Percentiles rank a stretch among this genome's conserved stretches.
phyloP scores from a whole-genome alignment of 257 asterid genomes.

The Solanum arcanum region DNA sequence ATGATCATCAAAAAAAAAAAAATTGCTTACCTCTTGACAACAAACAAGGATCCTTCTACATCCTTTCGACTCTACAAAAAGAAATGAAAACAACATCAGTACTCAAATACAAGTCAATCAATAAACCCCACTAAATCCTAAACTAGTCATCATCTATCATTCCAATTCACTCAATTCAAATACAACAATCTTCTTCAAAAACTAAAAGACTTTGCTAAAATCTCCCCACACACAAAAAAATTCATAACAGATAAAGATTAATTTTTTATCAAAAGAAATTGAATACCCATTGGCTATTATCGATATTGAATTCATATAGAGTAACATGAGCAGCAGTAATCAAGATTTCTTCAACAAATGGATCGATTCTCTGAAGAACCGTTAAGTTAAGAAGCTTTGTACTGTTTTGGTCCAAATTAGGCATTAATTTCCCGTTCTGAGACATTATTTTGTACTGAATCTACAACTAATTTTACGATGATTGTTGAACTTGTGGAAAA shows the following conservation, averaged over 20 bases:
- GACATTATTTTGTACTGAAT: background rate
- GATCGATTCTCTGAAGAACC: slow-evolving; percentile 83
- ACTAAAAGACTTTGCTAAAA: background rate
- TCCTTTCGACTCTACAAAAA: slow-evolving; percentile 73
- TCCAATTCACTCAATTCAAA: background rate
- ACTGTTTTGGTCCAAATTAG: slow-evolving; percentile 61
- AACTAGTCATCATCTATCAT: background rate
- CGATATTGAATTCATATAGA: slow-evolving; percentile 55
- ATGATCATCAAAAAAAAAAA: background rate
- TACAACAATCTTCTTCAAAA: background rate
- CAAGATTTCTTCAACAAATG: slow-evolving; percentile 64
- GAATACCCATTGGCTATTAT: slow-evolving; percentile 64
- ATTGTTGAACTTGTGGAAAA: background rate
- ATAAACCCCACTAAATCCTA: background rate
- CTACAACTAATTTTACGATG: background rate
- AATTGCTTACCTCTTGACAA: slow-evolving; percentile 61
- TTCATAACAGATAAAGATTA: background rate
- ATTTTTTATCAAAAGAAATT: background rate
- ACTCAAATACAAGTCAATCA: background rate
- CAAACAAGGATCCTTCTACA: slow-evolving; percentile 89
- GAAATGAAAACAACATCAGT: background rate
- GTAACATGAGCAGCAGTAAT: slow-evolving; percentile 73
- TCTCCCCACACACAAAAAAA: background rate
- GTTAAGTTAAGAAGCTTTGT: slow-evolving; percentile 61
- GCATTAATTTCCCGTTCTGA: slow-evolving; percentile 53